Evolutionary conservation across 2,329 filamentous ascomycete genomes (phyloP), one percentile per base, ranked within the genome.

Genomic region (Arthroderma sp.): DNA sequence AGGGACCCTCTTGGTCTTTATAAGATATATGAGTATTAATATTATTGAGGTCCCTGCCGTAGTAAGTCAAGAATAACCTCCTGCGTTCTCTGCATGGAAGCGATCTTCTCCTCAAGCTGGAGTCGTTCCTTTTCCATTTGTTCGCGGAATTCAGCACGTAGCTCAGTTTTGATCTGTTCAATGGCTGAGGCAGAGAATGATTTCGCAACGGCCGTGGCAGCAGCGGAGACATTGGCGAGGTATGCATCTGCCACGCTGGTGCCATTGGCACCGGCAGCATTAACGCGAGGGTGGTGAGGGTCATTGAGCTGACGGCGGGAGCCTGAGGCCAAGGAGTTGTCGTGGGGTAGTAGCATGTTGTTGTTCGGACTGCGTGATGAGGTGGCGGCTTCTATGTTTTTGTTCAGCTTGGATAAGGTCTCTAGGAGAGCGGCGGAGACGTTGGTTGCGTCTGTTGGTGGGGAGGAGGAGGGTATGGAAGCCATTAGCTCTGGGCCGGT

Each of bases 1-100:
- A 22, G 15, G 15, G 15, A 22, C 15, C 15, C 15, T 22, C 15
- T 22, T 22, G 15, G 15, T 22, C 15, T 22, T 22, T 22, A 22
- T 22, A 22, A 22, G 15, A 22, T 22, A 22, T 22, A 22, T 22
- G 15, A 22, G 15, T 22, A 22, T 22, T 22, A 22, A 22, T 22
- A 22, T 43, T n/a, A 43, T 11, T 46, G 39, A 8, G 57, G 56
- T 37, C 60, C 58, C 50, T 64, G 61, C 49, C 60, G 55, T 46
- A 66, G 47, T 61, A 65, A 60, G 27, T 64, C 59, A 37, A 66
- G 47, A 44, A 66, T 66, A 57, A 65, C 58, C 33, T 65, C 58
- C 46, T 66, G 63, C 4, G 61, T 64, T 46, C 58, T 52, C 49
- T 66, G 62, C 39, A 66, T 53, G 11, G 60, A 51, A 44, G 63